Evolutionary conservation across 345 rosid species (phyloP).

Genomic region (Physaria fendleri): DNA sequence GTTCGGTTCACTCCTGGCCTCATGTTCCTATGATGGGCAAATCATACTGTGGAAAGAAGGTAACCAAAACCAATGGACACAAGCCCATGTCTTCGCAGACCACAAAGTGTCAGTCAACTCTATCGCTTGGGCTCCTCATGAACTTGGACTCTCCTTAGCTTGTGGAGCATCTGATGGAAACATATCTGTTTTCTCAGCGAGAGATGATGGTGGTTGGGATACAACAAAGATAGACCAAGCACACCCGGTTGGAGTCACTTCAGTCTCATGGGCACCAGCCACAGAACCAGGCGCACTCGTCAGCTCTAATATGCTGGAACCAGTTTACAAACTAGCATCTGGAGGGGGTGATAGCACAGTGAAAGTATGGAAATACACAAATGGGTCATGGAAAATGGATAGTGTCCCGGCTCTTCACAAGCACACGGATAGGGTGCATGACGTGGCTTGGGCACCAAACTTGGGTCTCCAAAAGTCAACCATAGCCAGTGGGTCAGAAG

Average conservation of each 20-base stretch:
- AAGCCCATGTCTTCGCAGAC: slow-evolving; percentile 49
- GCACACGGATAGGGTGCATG: slow-evolving; percentile 65
- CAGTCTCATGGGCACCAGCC: slow-evolving; percentile 69
- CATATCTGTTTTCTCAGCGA: slow-evolving; percentile 47
- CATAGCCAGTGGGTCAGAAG: slow-evolving; percentile 59
- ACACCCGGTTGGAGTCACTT: slow-evolving; percentile 61
- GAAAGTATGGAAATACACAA: slow-evolving; percentile 51
- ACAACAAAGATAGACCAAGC: slow-evolving; percentile 52
- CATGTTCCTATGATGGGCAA: slow-evolving; percentile 65
- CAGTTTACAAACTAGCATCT: slow-evolving; percentile 51
- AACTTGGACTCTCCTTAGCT: slow-evolving; percentile 60
- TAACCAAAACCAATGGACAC: slow-evolving; percentile 52
- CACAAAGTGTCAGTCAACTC: slow-evolving; percentile 62
- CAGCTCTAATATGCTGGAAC: slow-evolving; percentile 41
- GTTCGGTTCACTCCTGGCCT: slow-evolving; percentile 51
- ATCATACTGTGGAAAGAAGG: slow-evolving; percentile 63
- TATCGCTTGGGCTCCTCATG: slow-evolving; percentile 65
- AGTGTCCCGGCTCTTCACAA: slow-evolving; percentile 53
- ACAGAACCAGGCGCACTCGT: slow-evolving; percentile 49
- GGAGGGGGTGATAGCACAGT: slow-evolving; percentile 59
- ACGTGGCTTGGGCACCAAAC: slow-evolving; percentile 70
- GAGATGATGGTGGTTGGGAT: slow-evolving; percentile 61
- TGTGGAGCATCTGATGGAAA: slow-evolving; percentile 68
- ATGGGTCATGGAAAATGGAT: slow-evolving; percentile 58
- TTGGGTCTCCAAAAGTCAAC: slow-evolving; percentile 61